Conservation (phyloP, 371 early-diverging fungal species). For the Rhizopus arrhizus region DNA sequence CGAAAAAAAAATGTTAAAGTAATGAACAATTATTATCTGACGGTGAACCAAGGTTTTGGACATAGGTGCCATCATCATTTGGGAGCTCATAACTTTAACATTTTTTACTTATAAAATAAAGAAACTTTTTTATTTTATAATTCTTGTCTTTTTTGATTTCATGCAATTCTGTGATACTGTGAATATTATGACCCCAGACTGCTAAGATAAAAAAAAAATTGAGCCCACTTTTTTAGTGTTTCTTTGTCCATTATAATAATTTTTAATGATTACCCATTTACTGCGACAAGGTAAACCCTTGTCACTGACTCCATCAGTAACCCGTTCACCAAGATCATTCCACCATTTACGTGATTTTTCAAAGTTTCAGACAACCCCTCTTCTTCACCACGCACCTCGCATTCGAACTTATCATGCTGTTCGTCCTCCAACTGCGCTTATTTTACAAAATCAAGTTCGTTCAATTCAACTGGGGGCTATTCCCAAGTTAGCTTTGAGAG, state of each 20-base stretch:
- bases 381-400: constrained; percentile 33
- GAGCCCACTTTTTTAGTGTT: background rate
- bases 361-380: constrained; percentile 12
- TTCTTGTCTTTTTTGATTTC: background rate
- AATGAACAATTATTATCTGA: constrained; percentile 21
- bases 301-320: background rate
- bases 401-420: constrained; percentile 36
- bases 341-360: constrained; percentile 1
- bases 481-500: constrained; percentile 35
- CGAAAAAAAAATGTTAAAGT: background rate
- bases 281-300: background rate
- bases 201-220: no score
- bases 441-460: constrained; percentile 33
- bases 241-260: no score
- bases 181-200: background rate
- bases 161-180: background rate
- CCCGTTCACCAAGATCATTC: background rate
- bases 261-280: constrained; percentile 2
- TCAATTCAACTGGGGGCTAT: constrained; percentile 33
- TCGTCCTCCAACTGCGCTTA: constrained; percentile 12
- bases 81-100: constrained; percentile 33
- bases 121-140: background rate
- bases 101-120: background rate
- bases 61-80: constrained; percentile 37
- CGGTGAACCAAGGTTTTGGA: constrained; percentile 45